Base-by-base conservation (phyloP, 108 stramenopile species). In the Cyclostephanos tholiformis region DNA sequence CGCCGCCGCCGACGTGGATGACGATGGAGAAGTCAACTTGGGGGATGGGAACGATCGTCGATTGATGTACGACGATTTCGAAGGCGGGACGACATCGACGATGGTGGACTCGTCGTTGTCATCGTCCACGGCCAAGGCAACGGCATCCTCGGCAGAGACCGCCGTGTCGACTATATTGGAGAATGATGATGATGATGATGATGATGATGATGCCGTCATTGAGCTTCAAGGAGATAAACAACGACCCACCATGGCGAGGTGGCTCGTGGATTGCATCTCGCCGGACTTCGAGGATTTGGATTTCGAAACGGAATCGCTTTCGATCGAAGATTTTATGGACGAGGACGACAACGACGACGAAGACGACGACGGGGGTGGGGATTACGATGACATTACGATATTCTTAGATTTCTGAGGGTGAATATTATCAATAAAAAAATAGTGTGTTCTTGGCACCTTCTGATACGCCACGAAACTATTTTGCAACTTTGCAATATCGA, bases 241-340 rank as follows among this genome's bases (percentile, higher is more conserved):
- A 12, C 19, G 57, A 27, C 29, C 9, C 4, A 4, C 13, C 4
- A 4, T 4, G 4, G 30, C 57, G 14, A 39, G 36, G 50, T 80
- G 79, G 79, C 73, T 50, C 62, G 79, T 80, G 16, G 79, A 80
- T 69, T 80, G 79, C 51, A 65, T 80, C 13, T 43, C 68, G 36
- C 79, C 79, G 10, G 79, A 80, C 58, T 80, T 80, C 59, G 79
- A 80, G 35, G 79, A 80, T 74, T 73, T 80, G 63, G 79, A 80
- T 17, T 80, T 80, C 63, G 79, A 80, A 50, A 63, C 79, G 20
- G 72, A 80, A 43, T 46, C 41, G 25, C 58, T 80, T 20, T 61
- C 67, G 10, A 69, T 76, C 49, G 67, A 71, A 14, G 49, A 67
- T 60, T 72, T 79, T 53, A 44, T 41, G 10, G 60, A 55, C 22